Conservation (phyloP, 176 grass and related monocot genomes). For the Aegilops sharonensis region DNA sequence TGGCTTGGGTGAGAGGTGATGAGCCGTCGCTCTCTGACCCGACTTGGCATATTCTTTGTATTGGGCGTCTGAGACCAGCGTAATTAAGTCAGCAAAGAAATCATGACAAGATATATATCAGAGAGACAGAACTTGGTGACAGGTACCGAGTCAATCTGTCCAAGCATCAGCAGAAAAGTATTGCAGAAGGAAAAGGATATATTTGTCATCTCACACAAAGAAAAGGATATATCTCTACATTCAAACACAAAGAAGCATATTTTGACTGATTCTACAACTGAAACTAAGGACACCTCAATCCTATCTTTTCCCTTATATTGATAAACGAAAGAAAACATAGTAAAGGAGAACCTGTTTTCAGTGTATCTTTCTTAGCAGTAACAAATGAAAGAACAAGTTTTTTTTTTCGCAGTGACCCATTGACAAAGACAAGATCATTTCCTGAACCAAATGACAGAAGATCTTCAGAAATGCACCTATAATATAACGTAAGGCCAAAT, state of each 20-base stretch:
- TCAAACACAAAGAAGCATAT: neutral
- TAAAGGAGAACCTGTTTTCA: too few relatives aligned
- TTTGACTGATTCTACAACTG: neutral
- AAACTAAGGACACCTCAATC: neutral
- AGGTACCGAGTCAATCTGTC: neutral
- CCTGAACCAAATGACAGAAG: neutral
- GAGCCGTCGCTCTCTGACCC: neutral
- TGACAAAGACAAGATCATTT: neutral
- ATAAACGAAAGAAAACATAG: neutral
- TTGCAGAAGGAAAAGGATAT: neutral
- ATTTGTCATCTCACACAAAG: neutral
- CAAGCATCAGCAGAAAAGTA: neutral
- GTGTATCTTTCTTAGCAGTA: neutral
- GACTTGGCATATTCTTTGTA: too few relatives aligned
- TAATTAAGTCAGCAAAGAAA: neutral
- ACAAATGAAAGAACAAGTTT: neutral
- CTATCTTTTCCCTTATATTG: neutral
- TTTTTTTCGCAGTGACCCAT: neutral
- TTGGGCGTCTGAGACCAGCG: too few relatives aligned
- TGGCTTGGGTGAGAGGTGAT: slow-evolving; percentile 12
- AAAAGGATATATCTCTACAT: neutral
- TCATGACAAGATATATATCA: neutral
- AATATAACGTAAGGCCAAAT: neutral
- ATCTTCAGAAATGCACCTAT: neutral
- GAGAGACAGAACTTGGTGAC: neutral